Conservation (phyloP, 805 yeast species). For the Yarrowia divulgata region DNA sequence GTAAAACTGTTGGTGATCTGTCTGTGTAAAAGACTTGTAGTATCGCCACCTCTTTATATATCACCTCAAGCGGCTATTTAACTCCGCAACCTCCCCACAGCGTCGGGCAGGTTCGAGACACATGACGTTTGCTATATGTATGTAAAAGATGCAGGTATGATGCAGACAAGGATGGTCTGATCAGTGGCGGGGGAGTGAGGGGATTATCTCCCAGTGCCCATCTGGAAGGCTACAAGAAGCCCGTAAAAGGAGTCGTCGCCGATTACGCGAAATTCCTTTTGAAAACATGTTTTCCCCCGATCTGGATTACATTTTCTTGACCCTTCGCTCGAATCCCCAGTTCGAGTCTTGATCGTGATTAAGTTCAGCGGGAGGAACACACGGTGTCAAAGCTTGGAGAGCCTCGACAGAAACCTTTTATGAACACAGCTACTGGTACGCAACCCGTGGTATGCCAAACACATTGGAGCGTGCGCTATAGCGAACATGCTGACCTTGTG, state of each 20-base stretch:
- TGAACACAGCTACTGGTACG: too few species aligned
- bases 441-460: too few species aligned
- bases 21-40: not conserved
- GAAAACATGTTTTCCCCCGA: not conserved
- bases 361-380: not conserved
- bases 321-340: not conserved
- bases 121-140: conserved; percentile 12
- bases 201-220: too few species aligned
- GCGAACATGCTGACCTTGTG: too few species aligned
- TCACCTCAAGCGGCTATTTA: not conserved
- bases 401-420: too few species aligned
- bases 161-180: not conserved
- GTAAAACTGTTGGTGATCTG: not conserved
- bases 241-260: too few species aligned
- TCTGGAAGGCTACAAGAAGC: too few species aligned
- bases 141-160: conserved; percentile 16
- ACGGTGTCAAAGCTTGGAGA: not conserved
- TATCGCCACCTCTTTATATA: not conserved
- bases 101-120: conserved; percentile 2
- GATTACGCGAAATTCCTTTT: too few species aligned
- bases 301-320: not conserved
- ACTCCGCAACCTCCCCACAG: conserved; percentile 22
- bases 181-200: not conserved
- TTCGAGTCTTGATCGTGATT: not conserved
- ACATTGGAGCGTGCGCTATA: too few species aligned